A percentile compares a stretch with the other conserved stretches of the same genome.
phyloP scores from a whole-genome alignment of 2,329 filamentous ascomycete genomes.

The Cladophialophora carrionii region DNA sequence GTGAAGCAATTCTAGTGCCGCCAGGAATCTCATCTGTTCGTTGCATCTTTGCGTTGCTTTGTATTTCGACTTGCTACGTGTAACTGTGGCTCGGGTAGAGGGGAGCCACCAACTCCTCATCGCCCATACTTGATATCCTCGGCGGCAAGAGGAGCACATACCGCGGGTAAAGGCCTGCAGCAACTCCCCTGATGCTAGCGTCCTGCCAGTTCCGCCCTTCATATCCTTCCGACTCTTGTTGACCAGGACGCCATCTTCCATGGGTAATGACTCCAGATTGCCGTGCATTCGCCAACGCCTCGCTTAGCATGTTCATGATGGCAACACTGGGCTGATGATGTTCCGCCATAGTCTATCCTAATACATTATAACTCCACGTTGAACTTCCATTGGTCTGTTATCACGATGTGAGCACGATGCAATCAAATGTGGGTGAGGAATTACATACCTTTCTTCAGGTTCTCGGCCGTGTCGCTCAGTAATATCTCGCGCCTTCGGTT shows the following conservation, averaged over 20 bases:
- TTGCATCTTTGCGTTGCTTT: neutral
- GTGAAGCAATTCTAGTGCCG: neutral
- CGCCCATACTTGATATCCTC: neutral
- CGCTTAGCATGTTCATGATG: conserved; percentile 19
- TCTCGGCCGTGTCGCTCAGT: conserved; percentile 89
- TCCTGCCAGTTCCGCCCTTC: neutral
- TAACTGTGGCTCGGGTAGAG: neutral
- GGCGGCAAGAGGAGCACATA: neutral
- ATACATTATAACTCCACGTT: conserved; percentile 48
- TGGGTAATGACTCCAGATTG: conserved; percentile 18
- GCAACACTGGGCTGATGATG: neutral
- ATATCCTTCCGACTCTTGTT: neutral
- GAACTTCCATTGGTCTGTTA: conserved; percentile 51
- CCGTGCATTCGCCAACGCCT: conserved; percentile 24
- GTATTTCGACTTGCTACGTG: neutral
- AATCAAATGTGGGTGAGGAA: neutral
- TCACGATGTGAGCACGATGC: conserved; percentile 4
- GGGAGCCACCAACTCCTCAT: neutral
- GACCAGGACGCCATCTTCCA: conserved; percentile 10
- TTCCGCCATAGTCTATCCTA: conserved; percentile 9
- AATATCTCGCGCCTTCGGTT: conserved; percentile 88
- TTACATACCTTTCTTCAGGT: conserved; percentile 79
- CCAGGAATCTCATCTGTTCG: neutral
- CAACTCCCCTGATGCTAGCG: neutral
- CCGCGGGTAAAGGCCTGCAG: neutral